Percentiles rank a stretch among this genome's conserved stretches.
phyloP scores from a whole-genome alignment of 2,329 filamentous ascomycete genomes.

The Capronia coronata region DNA sequence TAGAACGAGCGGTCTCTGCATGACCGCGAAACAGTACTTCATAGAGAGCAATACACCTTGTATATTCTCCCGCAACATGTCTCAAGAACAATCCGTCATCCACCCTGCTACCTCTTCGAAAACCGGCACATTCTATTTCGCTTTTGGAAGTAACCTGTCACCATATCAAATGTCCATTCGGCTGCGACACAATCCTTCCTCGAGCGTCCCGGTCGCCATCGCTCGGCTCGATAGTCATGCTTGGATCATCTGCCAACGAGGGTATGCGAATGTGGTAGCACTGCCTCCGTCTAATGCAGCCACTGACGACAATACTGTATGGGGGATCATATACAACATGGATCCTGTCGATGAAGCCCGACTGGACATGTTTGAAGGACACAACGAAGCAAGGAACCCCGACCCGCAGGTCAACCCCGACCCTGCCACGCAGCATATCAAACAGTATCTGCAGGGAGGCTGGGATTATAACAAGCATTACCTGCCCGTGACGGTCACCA shows the following conservation, averaged over 20 bases:
- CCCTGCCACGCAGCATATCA: conserved; percentile 16
- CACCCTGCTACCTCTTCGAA: conserved; percentile 13
- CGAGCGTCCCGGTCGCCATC: conserved; percentile 35
- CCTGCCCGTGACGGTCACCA: conserved; percentile 24
- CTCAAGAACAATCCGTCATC: conserved; percentile 5
- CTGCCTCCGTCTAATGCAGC: conserved; percentile 16
- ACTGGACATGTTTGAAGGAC: conserved; percentile 38
- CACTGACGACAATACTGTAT: conserved; percentile 30
- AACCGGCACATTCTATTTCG: conserved; percentile 37
- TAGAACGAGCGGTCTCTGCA: too few relatives aligned
- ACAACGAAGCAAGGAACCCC: conserved; percentile 22
- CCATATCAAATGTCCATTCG: conserved; percentile 37
- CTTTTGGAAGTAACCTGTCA: conserved; percentile 42
- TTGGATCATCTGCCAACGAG: conserved; percentile 39
- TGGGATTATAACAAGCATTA: conserved; percentile 30
- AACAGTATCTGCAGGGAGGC: conserved; percentile 20
- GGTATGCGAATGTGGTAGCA: conserved; percentile 39
- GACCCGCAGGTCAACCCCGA: conserved; percentile 19
- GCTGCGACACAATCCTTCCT: conserved; percentile 33
- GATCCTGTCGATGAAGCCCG: conserved; percentile 33
- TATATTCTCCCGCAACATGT: conserved; percentile 14
- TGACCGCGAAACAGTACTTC: too few relatives aligned
- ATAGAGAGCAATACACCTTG: background rate
- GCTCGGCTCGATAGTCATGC: conserved; percentile 36
- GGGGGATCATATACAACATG: conserved; percentile 40